phyloP scores from a whole-genome alignment of 192 early-diverging fungal genomes.

The Chytriomyces hyalinus region DNA sequence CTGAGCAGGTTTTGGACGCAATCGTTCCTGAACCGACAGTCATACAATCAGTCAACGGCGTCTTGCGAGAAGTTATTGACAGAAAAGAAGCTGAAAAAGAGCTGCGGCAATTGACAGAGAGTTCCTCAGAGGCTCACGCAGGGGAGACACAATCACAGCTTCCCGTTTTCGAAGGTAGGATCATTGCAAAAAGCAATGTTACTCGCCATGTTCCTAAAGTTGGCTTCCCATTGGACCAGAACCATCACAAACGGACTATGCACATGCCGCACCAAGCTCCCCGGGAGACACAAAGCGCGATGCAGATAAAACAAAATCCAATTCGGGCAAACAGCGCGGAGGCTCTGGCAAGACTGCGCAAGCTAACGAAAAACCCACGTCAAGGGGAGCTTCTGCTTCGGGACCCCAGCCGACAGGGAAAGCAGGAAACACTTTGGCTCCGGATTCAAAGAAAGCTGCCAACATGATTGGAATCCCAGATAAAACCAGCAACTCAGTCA shows the following conservation, averaged over 20 bases:
- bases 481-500: not conserved
- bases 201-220: too few species aligned
- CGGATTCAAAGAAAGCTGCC: not conserved
- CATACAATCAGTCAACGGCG: slow-evolving; percentile 30
- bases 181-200: not conserved
- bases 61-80: slow-evolving; percentile 38
- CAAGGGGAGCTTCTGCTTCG: slow-evolving; percentile 20
- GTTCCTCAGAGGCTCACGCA: too few species aligned
- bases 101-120: slow-evolving; percentile 6
- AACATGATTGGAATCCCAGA: slow-evolving; percentile 34
- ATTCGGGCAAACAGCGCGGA: slow-evolving; percentile 29
- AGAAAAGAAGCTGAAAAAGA: slow-evolving; percentile 53
- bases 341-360: slow-evolving; percentile 22
- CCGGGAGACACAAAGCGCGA: slow-evolving; percentile 5
- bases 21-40: slow-evolving; percentile 19
- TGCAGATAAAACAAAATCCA: slow-evolving; percentile 21
- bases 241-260: not conserved
- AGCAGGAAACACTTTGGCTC: not conserved
- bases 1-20: slow-evolving; percentile 42
- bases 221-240: too few species aligned
- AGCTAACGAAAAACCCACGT: not conserved
- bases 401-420: not conserved
- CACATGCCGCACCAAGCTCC: not conserved
- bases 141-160: not conserved
- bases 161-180: not conserved